phyloP scores from a whole-genome alignment of 2,329 filamentous ascomycete genomes.

The Dothiorella sarmentorum region DNA sequence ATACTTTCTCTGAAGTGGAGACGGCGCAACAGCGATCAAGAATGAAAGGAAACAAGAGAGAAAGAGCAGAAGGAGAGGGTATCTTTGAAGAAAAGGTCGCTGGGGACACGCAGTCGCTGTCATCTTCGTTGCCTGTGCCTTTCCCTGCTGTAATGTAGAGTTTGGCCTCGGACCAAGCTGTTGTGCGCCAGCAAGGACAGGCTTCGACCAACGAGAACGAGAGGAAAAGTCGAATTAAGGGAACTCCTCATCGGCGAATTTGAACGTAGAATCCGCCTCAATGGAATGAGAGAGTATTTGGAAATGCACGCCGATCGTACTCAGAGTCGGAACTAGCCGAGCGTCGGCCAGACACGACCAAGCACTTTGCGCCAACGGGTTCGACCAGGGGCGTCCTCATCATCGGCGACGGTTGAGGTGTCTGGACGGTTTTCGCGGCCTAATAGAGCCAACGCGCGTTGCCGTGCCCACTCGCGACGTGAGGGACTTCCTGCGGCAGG shows the following conservation, averaged over 20 bases:
- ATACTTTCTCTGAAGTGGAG: neutral
- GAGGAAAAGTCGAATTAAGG: neutral
- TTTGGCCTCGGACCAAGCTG: neutral
- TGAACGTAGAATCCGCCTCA: neutral
- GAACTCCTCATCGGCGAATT: neutral
- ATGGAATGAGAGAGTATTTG: neutral
- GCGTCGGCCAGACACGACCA: constrained; percentile 34
- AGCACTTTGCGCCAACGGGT: constrained; percentile 29
- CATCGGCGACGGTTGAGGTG: constrained; percentile 22
- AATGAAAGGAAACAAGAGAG: neutral
- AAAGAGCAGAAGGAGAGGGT: neutral
- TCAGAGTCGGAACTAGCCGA: constrained; percentile 17
- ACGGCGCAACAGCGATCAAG: neutral
- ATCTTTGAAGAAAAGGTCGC: constrained; percentile 2
- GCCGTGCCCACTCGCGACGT: constrained; percentile 45
- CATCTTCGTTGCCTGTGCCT: neutral
- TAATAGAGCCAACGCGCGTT: constrained; percentile 44
- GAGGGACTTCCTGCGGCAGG: constrained; percentile 21
- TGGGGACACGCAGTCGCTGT: neutral
- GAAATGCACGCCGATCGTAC: neutral
- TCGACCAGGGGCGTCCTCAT: constrained; percentile 25
- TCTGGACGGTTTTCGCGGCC: constrained; percentile 29
- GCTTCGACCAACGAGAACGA: neutral
- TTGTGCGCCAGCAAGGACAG: neutral
- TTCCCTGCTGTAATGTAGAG: neutral